Base-by-base conservation (phyloP, 345 rosid species). In the Boechera stricta region DNA sequence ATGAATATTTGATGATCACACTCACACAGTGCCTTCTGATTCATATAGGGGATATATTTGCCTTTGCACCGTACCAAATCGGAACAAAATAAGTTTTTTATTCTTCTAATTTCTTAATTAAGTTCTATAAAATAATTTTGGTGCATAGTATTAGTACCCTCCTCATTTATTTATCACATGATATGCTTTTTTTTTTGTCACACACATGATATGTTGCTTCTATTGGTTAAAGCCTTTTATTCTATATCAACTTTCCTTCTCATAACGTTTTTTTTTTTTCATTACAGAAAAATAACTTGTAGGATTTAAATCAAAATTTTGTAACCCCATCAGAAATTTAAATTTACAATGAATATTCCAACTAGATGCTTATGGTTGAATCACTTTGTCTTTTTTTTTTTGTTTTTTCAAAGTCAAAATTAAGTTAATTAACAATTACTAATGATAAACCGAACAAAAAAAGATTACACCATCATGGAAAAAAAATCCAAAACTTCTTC, bases 401-500 rank as follows among this genome's bases (percentile, higher is more conserved):
- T n/a, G n/a, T 18, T 31, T 32, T 56, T 13, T 6, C 64, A 9
- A n/a, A 33, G 68, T 72, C 76, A 71, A 72, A 72, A 60, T 6
- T 9, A 28, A 11, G 9, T 1, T 55, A 58, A 58, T 58, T 32
- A 36, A 51, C 51, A 64, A 73, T 53, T 45, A 54, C n/a, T n/a
- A 1, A 47, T 33, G 66, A 35, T 47, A 33, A 74, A 53, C 18
- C 18, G 21, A 39, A 35, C 18, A 4, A 24, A 10, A 54, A 41
- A 18, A 4, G 35, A 56, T 2, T 21, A 54, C 64, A 33, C 12
- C n/a, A 54, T 51, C 58, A 18, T 42, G 35, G 38, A 3, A 56
- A 33, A 54, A 54, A 15, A 4, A 0, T n/a, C n/a, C 5, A n/a
- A 2, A 47, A 4, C 72, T 77, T 77, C 62, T 56, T 7, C 62